phyloP scores from a whole-genome alignment of 202 grass and related monocot genomes.

The Carex arenaria region DNA sequence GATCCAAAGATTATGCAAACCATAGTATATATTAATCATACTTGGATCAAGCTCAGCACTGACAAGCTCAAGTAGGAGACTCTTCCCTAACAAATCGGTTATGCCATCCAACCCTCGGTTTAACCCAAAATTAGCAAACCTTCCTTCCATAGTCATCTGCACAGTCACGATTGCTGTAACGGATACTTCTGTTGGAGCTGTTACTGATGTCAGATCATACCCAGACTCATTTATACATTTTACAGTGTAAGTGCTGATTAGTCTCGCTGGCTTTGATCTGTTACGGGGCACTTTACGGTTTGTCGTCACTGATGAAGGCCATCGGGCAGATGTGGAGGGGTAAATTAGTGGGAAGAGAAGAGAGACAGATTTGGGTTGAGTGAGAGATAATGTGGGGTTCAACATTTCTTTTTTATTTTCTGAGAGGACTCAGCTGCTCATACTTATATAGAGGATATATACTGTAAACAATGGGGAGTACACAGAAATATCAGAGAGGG shows the following conservation, averaged over 20 bases:
- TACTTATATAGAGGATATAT: neutral
- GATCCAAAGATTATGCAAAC: neutral
- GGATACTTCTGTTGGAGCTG: slow-evolving; percentile 4
- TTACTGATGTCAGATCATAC: neutral
- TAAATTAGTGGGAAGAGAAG: neutral
- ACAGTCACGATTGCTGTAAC: slow-evolving; percentile 47
- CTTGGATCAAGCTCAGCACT: slow-evolving; percentile 57
- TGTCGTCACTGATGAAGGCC: neutral
- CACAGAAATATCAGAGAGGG: neutral
- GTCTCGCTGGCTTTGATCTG: neutral
- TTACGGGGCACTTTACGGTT: neutral
- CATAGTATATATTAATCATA: slow-evolving; percentile 14
- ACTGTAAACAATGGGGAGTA: neutral
- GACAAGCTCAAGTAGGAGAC: slow-evolving; percentile 56
- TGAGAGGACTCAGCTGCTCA: neutral
- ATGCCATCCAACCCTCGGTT: slow-evolving; percentile 51
- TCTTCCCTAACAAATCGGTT: slow-evolving; percentile 50
- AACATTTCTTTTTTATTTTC: neutral
- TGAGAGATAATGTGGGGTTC: neutral
- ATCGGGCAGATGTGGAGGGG: neutral
- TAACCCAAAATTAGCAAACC: slow-evolving; percentile 24
- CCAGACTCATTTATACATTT: neutral
- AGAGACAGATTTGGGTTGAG: neutral
- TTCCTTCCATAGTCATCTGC: slow-evolving; percentile 28
- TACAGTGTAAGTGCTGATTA: slow-evolving; percentile 10